A percentile compares a stretch with the other conserved stretches of the same genome.
These are phyloP conservation scores for Pistacia atlantica DNA, from an alignment of 345 rosid species.

Conservation along the genomic window DNA sequence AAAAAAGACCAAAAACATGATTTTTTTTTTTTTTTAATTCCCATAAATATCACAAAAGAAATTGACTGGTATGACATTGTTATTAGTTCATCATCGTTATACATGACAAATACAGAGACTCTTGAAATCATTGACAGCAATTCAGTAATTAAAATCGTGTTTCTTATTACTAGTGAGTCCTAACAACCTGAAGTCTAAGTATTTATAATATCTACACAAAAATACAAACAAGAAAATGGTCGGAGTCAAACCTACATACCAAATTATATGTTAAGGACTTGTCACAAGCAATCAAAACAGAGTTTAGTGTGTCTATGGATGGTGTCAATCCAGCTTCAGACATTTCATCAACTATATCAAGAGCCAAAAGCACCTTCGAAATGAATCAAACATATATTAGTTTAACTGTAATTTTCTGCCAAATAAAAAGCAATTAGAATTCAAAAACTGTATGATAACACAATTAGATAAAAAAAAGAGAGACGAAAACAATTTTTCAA, in stretches of 20 bases:
- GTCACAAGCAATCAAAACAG: constrained; percentile 56
- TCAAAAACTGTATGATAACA: neutral
- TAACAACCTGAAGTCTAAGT: neutral
- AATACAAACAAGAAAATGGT: neutral
- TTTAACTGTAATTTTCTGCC: neutral
- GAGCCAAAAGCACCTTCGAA: constrained; percentile 69
- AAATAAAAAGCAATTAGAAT: neutral
- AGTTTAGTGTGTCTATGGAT: constrained; percentile 48
- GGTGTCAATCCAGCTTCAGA: constrained; percentile 51
- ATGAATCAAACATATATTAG: constrained; percentile 24
- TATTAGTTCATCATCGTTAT: constrained; percentile 2
- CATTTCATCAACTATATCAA: constrained; percentile 70
- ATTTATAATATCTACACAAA: neutral
- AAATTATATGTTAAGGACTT: constrained; percentile 59
- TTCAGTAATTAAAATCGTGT: neutral
- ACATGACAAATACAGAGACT: neutral
- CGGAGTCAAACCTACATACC: constrained; percentile 43
- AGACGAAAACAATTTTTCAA: neutral
- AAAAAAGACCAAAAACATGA: neutral
- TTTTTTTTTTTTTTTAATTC: too few species aligned
- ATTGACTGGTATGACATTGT: neutral
- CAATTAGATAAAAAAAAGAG: neutral
- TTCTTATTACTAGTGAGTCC: neutral
- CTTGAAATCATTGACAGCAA: neutral
- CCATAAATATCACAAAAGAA: neutral